Base-by-base conservation (phyloP, 768 basidiomycete species). In the Trametes meyenii region DNA sequence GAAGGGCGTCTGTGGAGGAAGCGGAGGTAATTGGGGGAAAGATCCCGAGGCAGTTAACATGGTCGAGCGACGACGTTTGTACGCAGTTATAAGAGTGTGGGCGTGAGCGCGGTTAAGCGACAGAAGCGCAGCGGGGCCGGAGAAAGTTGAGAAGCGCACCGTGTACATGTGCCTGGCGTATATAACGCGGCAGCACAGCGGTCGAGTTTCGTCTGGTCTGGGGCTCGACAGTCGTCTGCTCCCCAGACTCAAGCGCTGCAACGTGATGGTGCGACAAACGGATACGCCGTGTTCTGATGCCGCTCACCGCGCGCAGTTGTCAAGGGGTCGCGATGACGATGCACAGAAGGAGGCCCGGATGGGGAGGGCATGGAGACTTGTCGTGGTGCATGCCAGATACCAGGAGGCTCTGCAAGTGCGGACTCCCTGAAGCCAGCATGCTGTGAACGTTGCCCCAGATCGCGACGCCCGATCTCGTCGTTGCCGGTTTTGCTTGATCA, bases 241-340 rank as follows among this genome's bases (percentile, higher is more conserved):
- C 51, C 39, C 52, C 39, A 44, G 8, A 48, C 50, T 17, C 56
- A n/a, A 48, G 56, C 56, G 57, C 50, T 46, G 55, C 51, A 45
- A 23, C 45, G 50, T 54, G 50, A 57, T 57, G 50, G 38, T 44
- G 44, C 50, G 55, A 55, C 39, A 23, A 13, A 44, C 46, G 55
- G 54, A 63, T 19, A 48, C 58, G n/a, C n/a, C n/a, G 40, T 44
- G 33, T 54, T 63, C 57, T 63, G 62, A 63, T 62, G 42, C 24
- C 50, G 43, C 24, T 35, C 14, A 50, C 26, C 21, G 36, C 42
- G 49, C 55, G 46, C 56, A 53, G 61, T 50, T 52, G 57, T 44
- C 62, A 55, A 55, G 43, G 33, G 48, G 57, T 63, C 62, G 62
- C 62, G 62, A 63, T 63, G 62, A 63, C 62, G 62, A 63, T 63